Base-by-base conservation (phyloP, 176 grass and related monocot species). In the Aegilops longissima region DNA sequence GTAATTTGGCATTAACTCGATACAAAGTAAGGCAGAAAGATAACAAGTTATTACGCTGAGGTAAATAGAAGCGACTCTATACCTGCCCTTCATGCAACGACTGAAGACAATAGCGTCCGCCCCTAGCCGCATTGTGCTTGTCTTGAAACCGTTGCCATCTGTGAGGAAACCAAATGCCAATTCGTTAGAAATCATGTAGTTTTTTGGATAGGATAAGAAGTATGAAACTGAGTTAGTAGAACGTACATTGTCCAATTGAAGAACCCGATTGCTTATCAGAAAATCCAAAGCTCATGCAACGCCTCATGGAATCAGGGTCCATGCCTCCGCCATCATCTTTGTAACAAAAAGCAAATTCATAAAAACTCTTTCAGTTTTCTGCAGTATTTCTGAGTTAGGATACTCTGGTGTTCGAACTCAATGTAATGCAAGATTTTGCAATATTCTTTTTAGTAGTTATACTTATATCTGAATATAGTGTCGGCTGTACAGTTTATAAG, bases 81-180 rank as follows among this genome's bases (percentile, higher is more conserved):
- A 95, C 95, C 89, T 87, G 40, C 86, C 84, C 54, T 95, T 93
- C 64, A 78, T 88, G 80, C 70, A 78, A 16, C 90, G 73, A 68
- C 75, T 95, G 75, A 97, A 97, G 81, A 97, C 92, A 66, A 95
- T 92, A 77, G 65, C 95, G 82, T 95, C 95, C 78, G 95, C 90
- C 38, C 92, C 95, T 14, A 97, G 88, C 76, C 95, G 81, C 95
- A 97, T 95, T 36, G 92, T 97, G 76, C 92, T 97, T 74, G 95
- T 97, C 77, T 97, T 97, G 81, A 97, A 97, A 38, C 95, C 95
- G 35, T 97, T 97, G 79, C 95, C 95, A 90, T 97, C 92, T 97
- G 70, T 31, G 45, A 81, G 18, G 52, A 16, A 54, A 9, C 11
- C 3, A 49, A 56, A 44, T 44, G 45, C 3, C 35, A 20, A 56